A percentile compares a stretch with the other conserved stretches of the same genome.
These are phyloP conservation scores for Aspergillus egyptiacus DNA, from an alignment of 495 filamentous ascomycete species.

Conservation along the genomic window DNA sequence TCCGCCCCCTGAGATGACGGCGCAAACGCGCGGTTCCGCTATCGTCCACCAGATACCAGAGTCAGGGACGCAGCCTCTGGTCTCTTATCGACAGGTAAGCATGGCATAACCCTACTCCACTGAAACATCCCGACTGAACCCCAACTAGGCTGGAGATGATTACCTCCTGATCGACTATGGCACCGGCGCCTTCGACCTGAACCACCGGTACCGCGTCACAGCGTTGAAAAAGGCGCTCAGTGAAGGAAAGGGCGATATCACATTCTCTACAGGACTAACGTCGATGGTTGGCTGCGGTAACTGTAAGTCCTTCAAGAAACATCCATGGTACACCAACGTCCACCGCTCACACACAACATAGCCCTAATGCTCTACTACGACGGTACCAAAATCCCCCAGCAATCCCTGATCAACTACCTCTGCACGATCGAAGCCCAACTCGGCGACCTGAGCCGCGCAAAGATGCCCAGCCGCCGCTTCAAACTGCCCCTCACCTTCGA, in stretches of 20 bases:
- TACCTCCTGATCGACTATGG: slow-evolving; percentile 52
- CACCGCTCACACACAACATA: slow-evolving; percentile 2
- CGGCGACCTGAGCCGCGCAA: slow-evolving; percentile 35
- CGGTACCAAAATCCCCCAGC: slow-evolving; percentile 31
- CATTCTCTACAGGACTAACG: slow-evolving; percentile 34
- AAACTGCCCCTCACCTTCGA: slow-evolving; percentile 51
- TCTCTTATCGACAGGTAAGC: slow-evolving; percentile 45
- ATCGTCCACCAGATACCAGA: slow-evolving; percentile 33
- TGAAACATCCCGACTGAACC: background rate
- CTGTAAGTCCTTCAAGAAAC: slow-evolving; percentile 17
- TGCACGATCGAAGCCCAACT: slow-evolving; percentile 24
- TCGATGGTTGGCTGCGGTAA: slow-evolving; percentile 47
- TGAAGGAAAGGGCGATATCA: slow-evolving; percentile 23
- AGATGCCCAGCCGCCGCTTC: slow-evolving; percentile 47
- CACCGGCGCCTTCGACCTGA: slow-evolving; percentile 42
- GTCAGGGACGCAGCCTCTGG: slow-evolving; percentile 34
- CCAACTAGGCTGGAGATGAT: slow-evolving; percentile 45
- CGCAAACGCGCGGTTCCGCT: slow-evolving; percentile 24
- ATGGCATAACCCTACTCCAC: background rate
- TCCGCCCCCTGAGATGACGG: slow-evolving; percentile 8
- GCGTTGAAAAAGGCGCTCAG: slow-evolving; percentile 39
- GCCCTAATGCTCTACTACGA: slow-evolving; percentile 47
- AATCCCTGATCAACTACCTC: slow-evolving; percentile 27
- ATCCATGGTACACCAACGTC: background rate
- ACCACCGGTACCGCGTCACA: slow-evolving; percentile 45